Evolutionary conservation across 495 filamentous ascomycete species (phyloP).

Genomic region (Neurospora cerealis): DNA sequence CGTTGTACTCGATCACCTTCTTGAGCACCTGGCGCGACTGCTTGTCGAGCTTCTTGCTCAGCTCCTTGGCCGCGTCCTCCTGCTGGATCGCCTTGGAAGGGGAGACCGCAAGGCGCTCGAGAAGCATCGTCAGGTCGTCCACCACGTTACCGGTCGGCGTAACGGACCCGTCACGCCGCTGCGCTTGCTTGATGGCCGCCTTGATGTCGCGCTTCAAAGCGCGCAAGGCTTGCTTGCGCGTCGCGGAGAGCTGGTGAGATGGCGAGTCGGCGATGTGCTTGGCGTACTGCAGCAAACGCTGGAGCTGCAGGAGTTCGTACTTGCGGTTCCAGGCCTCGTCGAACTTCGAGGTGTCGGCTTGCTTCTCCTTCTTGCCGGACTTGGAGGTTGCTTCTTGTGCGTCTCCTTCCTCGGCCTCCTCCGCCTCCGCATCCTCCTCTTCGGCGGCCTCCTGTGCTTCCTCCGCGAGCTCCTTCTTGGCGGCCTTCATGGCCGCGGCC

Average conservation of each 20-base stretch:
- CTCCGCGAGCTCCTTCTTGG: slow-evolving; percentile 12
- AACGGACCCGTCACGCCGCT: slow-evolving; percentile 3
- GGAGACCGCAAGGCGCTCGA: slow-evolving; percentile 9
- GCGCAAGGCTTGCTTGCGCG: slow-evolving; percentile 29
- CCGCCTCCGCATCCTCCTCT: slow-evolving; percentile 10
- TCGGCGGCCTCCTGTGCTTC: slow-evolving; percentile 12
- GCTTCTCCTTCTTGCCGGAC: slow-evolving; percentile 7
- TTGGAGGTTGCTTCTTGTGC: slow-evolving; percentile 12
- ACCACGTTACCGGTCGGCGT: slow-evolving; percentile 10
- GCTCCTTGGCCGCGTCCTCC: not conserved
- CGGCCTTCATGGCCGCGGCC: slow-evolving; percentile 1
- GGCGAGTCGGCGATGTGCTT: slow-evolving; percentile 16
- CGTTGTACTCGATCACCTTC: slow-evolving; percentile 21
- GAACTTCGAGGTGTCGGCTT: slow-evolving; percentile 16
- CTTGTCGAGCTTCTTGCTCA: not conserved
- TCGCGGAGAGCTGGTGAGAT: slow-evolving; percentile 10
- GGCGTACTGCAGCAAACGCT: slow-evolving; percentile 7
- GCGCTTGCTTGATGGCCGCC: slow-evolving; percentile 12
- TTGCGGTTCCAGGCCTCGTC: not conserved
- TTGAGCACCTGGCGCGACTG: slow-evolving; percentile 1
- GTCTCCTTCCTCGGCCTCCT: slow-evolving; percentile 12
- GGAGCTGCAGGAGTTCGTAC: slow-evolving; percentile 2
- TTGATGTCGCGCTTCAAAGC: slow-evolving; percentile 21
- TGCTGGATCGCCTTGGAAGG: not conserved
- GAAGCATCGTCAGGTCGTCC: slow-evolving; percentile 19